These are phyloP conservation scores for Eustoma russellianum DNA, from an alignment of 257 asterid species.

Conservation along the genomic window DNA sequence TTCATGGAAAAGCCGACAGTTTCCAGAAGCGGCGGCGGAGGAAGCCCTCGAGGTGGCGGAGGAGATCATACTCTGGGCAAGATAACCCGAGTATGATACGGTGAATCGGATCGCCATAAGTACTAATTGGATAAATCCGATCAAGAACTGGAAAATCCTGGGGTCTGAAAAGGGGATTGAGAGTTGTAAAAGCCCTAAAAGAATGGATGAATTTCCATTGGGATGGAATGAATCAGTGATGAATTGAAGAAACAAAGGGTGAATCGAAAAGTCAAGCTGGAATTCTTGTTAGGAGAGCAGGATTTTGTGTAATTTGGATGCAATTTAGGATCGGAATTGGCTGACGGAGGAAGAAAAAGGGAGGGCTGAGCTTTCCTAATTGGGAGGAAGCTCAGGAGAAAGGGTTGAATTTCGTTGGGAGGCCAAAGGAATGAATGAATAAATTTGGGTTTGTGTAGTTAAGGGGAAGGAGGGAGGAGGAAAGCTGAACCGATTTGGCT, in stretches of 20 bases:
- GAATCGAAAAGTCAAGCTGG: conserved; percentile 10
- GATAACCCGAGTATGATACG: conserved; percentile 62
- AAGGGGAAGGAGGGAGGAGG: too few species aligned
- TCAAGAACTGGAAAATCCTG: conserved; percentile 26
- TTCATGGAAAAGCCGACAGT: too few species aligned
- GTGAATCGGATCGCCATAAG: conserved; percentile 85
- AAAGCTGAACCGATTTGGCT: too few species aligned
- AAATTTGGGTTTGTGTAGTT: too few species aligned
- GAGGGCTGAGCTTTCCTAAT: conserved; percentile 3
- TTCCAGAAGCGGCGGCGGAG: too few species aligned
- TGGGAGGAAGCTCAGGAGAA: conserved; percentile 2
- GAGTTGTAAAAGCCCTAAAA: conserved; percentile 19
- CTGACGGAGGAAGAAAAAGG: neutral
- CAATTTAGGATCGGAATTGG: neutral
- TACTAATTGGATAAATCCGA: conserved; percentile 23
- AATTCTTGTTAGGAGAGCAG: too few species aligned
- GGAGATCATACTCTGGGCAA: conserved; percentile 53
- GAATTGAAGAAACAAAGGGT: conserved; percentile 1
- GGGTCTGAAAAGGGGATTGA: conserved; percentile 14
- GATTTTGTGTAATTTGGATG: neutral
- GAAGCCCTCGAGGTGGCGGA: conserved; percentile 34
- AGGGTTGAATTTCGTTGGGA: neutral
- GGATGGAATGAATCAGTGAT: conserved; percentile 9
- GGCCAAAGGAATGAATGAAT: neutral
- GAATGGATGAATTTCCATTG: conserved; percentile 8